These are phyloP conservation scores for Hypoxylon sp. DNA, from an alignment of 2,329 filamentous ascomycete genomes.

Conservation along the genomic window DNA sequence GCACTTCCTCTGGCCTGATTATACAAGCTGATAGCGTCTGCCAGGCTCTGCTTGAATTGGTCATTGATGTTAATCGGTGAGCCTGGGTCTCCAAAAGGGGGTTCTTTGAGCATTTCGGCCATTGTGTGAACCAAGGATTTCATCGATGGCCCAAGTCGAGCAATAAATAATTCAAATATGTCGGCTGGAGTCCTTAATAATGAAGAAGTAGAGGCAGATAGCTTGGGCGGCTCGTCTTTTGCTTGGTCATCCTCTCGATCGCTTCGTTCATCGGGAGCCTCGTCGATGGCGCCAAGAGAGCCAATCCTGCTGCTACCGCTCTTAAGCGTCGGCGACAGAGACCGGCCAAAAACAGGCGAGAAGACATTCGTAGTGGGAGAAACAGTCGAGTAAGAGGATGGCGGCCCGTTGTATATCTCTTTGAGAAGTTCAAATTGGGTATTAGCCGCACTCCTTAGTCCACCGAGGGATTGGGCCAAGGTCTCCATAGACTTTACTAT, in stretches of 20 bases:
- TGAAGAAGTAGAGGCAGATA: conserved; percentile 52
- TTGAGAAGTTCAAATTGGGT: conserved; percentile 89
- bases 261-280: conserved; percentile 70
- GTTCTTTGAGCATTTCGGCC: conserved; percentile 87
- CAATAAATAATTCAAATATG: conserved; percentile 93
- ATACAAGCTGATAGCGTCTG: conserved; percentile 85
- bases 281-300: conserved; percentile 73
- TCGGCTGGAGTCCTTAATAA: conserved; percentile 77
- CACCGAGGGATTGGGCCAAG: conserved; percentile 89
- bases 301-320: conserved; percentile 59
- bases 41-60: conserved; percentile 83
- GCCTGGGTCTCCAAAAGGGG: conserved; percentile 81
- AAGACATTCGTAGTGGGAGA: conserved; percentile 54
- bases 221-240: conserved; percentile 26
- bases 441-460: conserved; percentile 87
- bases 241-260: conserved; percentile 60
- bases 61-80: conserved; percentile 82
- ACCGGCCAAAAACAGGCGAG: conserved; percentile 51
- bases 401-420: conserved; percentile 64
- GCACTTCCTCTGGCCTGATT: conserved; percentile 81
- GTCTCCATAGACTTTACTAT: conserved; percentile 88
- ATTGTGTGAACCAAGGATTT: conserved; percentile 95
- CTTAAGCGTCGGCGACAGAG: conserved; percentile 52
- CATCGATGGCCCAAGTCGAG: conserved; percentile 91
- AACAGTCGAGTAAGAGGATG: conserved; percentile 48